These are phyloP conservation scores for Stagonosporopsis cucurbitacearum DNA, from an alignment of 2,329 filamentous ascomycete species.

Conservation along the genomic window DNA sequence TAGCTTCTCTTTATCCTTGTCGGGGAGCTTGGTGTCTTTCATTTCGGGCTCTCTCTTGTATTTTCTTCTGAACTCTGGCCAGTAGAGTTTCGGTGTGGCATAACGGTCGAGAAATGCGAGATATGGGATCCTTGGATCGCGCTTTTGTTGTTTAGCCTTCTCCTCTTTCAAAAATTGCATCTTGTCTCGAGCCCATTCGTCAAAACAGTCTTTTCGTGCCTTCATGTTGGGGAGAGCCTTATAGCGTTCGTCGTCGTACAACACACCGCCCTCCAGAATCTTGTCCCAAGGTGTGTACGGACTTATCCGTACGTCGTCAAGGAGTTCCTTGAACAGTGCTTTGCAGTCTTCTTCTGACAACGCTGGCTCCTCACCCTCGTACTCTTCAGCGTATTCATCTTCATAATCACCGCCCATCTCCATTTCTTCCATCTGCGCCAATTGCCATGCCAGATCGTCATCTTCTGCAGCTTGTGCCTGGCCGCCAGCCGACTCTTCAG, in stretches of 20 bases:
- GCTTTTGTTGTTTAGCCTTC: constrained; percentile 77
- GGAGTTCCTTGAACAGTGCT: constrained; percentile 81
- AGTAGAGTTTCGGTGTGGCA: constrained; percentile 91
- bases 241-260: constrained; percentile 87
- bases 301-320: constrained; percentile 81
- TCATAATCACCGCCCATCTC: constrained; percentile 75
- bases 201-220: constrained; percentile 80
- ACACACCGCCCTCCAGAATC: constrained; percentile 78
- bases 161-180: constrained; percentile 75
- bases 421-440: constrained; percentile 85
- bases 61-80: constrained; percentile 95
- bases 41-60: constrained; percentile 82
- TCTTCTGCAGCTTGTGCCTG: constrained; percentile 81
- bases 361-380: constrained; percentile 74
- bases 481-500: constrained; percentile 51
- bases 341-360: constrained; percentile 78
- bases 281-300: constrained; percentile 94
- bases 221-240: constrained; percentile 83
- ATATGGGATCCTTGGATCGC: constrained; percentile 83
- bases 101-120: constrained; percentile 79
- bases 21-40: constrained; percentile 67
- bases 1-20: constrained; percentile 77
- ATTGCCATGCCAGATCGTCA: constrained; percentile 90
- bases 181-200: constrained; percentile 79
- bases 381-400: constrained; percentile 64